These are phyloP conservation scores for Penicillium carneum DNA, from an alignment of 2,329 filamentous ascomycete genomes.

Conservation along the genomic window DNA sequence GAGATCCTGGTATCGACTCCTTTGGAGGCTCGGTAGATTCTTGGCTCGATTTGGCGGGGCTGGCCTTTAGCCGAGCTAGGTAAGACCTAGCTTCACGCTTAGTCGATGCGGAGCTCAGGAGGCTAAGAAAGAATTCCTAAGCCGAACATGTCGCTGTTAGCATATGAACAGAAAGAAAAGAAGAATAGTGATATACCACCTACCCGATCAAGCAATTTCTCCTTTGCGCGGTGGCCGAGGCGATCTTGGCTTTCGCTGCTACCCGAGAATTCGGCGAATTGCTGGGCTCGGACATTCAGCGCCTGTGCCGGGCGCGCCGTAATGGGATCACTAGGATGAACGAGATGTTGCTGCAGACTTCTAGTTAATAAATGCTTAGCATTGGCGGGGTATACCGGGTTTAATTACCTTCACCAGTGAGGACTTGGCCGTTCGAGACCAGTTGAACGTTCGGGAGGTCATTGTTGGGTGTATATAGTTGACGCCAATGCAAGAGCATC, in stretches of 20 bases:
- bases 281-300: constrained; percentile 32
- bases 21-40: constrained; percentile 40
- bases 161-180: background rate
- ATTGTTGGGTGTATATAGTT: constrained; percentile 37
- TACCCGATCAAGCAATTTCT: constrained; percentile 55
- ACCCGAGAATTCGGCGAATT: constrained; percentile 44
- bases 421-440: constrained; percentile 42
- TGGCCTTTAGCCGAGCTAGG: constrained; percentile 78
- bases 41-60: constrained; percentile 45
- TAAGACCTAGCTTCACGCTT: constrained; percentile 93
- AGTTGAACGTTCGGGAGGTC: constrained; percentile 45
- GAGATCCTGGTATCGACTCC: constrained; percentile 23
- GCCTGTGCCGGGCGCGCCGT: constrained; percentile 25
- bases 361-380: constrained; percentile 19
- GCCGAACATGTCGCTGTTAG: constrained; percentile 12
- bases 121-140: constrained; percentile 83
- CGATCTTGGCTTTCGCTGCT: constrained; percentile 40
- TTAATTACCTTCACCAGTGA: constrained; percentile 40
- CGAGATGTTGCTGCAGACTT: constrained; percentile 32
- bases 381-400: background rate
- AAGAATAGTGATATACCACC: background rate
- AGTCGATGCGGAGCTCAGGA: constrained; percentile 86
- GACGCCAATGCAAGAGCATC: constrained; percentile 2
- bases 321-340: constrained; percentile 26
- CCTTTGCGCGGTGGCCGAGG: constrained; percentile 51